Conservation (phyloP, 352 stramenopile species). For the Phytophthora cactorum region DNA sequence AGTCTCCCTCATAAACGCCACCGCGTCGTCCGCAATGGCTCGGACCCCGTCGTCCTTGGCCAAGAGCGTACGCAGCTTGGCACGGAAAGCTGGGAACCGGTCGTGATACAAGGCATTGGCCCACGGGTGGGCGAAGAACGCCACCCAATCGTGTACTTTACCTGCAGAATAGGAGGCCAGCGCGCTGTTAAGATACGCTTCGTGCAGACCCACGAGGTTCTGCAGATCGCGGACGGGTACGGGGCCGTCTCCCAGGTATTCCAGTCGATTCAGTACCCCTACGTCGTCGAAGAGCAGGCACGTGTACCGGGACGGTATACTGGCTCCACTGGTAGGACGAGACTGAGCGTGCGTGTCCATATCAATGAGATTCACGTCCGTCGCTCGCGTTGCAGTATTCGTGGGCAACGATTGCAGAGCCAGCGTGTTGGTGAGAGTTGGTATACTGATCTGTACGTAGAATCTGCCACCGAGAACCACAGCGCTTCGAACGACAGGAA, state of each 20-base stretch:
- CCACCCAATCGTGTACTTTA: slow-evolving; percentile 84
- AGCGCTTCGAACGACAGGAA: slow-evolving; percentile 61
- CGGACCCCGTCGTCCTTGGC: slow-evolving; percentile 76
- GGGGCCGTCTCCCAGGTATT: slow-evolving; percentile 64
- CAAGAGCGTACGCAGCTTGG: slow-evolving; percentile 59
- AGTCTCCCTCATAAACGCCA: slow-evolving; percentile 63
- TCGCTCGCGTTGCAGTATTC: slow-evolving; percentile 31
- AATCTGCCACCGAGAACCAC: slow-evolving; percentile 56
- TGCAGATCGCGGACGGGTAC: slow-evolving; percentile 75
- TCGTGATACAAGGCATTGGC: slow-evolving; percentile 77
- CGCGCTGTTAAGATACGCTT: slow-evolving; percentile 88
- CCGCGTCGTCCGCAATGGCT: slow-evolving; percentile 66
- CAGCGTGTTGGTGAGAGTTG: slow-evolving; percentile 70
- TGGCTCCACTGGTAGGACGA: slow-evolving; percentile 20
- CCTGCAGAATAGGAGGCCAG: slow-evolving; percentile 72
- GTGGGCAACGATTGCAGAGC: slow-evolving; percentile 66
- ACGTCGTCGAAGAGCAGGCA: slow-evolving; percentile 81
- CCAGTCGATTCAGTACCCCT: slow-evolving; percentile 72
- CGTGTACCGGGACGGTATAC: slow-evolving; percentile 47
- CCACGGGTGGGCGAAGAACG: slow-evolving; percentile 87
- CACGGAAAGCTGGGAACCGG: slow-evolving; percentile 76
- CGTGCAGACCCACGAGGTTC: slow-evolving; percentile 82
- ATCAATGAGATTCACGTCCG: slow-evolving; percentile 31
- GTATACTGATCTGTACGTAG: slow-evolving; percentile 80
- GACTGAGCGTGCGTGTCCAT: slow-evolving; percentile 19